phyloP scores from a whole-genome alignment of 2,329 filamentous ascomycete genomes.

The Cryoendolithus antarcticus region DNA sequence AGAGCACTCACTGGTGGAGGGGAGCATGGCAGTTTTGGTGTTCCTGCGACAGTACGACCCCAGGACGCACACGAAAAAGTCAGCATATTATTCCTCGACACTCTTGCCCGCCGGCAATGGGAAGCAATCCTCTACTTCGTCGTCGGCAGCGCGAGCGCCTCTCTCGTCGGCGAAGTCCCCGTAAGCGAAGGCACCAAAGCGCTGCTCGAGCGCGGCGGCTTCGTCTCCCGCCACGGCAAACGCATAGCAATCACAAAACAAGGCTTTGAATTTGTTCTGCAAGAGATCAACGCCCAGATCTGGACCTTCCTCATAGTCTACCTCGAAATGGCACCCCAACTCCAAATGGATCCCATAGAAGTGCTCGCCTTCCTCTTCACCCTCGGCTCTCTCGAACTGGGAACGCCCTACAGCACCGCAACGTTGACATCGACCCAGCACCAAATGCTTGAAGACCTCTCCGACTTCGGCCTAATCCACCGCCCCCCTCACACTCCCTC shows the following conservation, averaged over 20 bases:
- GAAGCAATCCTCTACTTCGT: constrained; percentile 94
- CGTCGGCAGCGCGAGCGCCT: constrained; percentile 59
- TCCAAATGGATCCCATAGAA: constrained; percentile 77
- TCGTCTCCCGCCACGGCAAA: constrained; percentile 49
- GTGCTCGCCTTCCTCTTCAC: constrained; percentile 95
- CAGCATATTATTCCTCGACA: constrained; percentile 62
- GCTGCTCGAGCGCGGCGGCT: constrained; percentile 64
- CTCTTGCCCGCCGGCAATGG: constrained; percentile 80
- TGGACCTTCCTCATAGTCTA: constrained; percentile 93
- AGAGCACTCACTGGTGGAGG: constrained; percentile 73
- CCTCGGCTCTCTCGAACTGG: constrained; percentile 82
- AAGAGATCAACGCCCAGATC: constrained; percentile 92
- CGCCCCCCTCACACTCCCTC: constrained; percentile 28
- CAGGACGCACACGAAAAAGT: constrained; percentile 41
- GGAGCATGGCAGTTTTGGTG: constrained; percentile 77
- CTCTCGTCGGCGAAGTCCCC: constrained; percentile 34
- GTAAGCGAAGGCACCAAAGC: constrained; percentile 65
- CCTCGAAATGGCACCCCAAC: constrained; percentile 61
- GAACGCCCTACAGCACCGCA: constrained; percentile 77
- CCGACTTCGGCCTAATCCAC: constrained; percentile 89
- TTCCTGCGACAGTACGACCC: constrained; percentile 44
- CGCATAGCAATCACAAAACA: constrained; percentile 65
- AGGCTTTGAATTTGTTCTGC: constrained; percentile 87
- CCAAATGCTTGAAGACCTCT: constrained; percentile 80
- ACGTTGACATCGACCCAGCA: constrained; percentile 70